Percentiles rank a stretch among this genome's conserved stretches.
These are phyloP conservation scores for Discostella stelligera DNA, from an alignment of 352 stramenopile genomes.

Conservation along the genomic window DNA sequence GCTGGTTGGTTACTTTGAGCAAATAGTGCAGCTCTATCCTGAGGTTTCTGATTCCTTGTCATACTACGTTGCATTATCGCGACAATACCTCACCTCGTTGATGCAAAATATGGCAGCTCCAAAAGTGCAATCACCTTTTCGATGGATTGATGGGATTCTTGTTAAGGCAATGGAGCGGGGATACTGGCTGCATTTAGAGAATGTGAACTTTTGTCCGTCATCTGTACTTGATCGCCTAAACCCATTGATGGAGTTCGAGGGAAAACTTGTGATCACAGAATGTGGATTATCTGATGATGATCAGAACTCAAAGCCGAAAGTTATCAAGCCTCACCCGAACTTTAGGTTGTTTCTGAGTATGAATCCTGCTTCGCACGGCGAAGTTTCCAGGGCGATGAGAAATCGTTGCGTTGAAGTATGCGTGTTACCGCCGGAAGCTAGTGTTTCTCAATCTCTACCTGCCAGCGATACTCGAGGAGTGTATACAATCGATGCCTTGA, in stretches of 20 bases:
- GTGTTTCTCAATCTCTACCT: slow-evolving; percentile 8
- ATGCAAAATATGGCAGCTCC: slow-evolving; percentile 23
- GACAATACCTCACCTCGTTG: slow-evolving; percentile 35
- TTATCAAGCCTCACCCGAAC: slow-evolving; percentile 95
- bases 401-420: slow-evolving; percentile 99
- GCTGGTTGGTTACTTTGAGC: slow-evolving; percentile 41
- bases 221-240: slow-evolving; percentile 99
- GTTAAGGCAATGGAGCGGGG: slow-evolving; percentile 96
- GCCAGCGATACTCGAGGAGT: slow-evolving; percentile 21
- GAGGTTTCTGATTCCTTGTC: slow-evolving; percentile 35
- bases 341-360: slow-evolving; percentile 99
- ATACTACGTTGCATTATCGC: slow-evolving; percentile 32
- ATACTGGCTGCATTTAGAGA: slow-evolving; percentile 99
- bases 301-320: slow-evolving; percentile 87
- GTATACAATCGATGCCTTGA: slow-evolving; percentile 52
- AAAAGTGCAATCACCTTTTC: slow-evolving; percentile 84
- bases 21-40: slow-evolving; percentile 16
- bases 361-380: slow-evolving; percentile 90
- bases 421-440: slow-evolving; percentile 53
- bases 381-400: slow-evolving; percentile 99
- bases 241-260: slow-evolving; percentile 96
- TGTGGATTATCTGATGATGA: slow-evolving; percentile 92
- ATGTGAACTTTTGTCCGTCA: slow-evolving; percentile 98
- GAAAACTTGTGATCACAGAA: slow-evolving; percentile 97
- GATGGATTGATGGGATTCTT: slow-evolving; percentile 98